phyloP scores from a whole-genome alignment of 164 flowering plant genomes.

The Echeveria elegans region DNA sequence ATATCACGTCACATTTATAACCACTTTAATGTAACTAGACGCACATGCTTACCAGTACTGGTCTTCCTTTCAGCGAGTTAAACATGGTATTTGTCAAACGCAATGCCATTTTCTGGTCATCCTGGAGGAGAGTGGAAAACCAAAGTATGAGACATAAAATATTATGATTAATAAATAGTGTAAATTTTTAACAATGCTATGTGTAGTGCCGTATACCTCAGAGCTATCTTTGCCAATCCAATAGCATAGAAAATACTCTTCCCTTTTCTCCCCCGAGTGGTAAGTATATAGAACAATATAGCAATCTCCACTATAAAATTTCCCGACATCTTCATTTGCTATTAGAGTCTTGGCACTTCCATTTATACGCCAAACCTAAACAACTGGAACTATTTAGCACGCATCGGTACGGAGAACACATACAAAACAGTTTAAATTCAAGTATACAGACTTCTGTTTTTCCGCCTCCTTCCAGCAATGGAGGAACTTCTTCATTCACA shows the following conservation, averaged over 20 bases:
- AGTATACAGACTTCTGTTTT: constrained; percentile 64
- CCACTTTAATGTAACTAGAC: constrained; percentile 8
- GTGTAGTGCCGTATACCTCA: constrained; percentile 41
- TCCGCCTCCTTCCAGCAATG: constrained; percentile 89
- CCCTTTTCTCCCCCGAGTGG: constrained; percentile 86
- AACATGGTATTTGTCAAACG: constrained; percentile 73
- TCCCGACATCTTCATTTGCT: constrained; percentile 79
- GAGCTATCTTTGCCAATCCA: constrained; percentile 95
- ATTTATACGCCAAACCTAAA: constrained; percentile 86
- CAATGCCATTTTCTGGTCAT: constrained; percentile 73
- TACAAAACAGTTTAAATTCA: not conserved
- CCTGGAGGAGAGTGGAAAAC: constrained; percentile 35
- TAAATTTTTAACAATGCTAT: not conserved
- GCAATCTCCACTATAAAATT: constrained; percentile 95
- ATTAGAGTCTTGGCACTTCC: constrained; percentile 88
- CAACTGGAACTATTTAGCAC: constrained; percentile 13
- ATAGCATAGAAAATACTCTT: constrained; percentile 76
- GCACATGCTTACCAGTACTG: constrained; percentile 61
- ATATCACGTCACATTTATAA: constrained; percentile 2
- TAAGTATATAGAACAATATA: constrained; percentile 89
- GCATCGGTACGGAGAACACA: not conserved
- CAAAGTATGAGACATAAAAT: not conserved
- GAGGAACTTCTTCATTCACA: constrained; percentile 83
- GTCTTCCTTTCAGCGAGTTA: constrained; percentile 92
- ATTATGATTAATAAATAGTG: too few species aligned